Evolutionary conservation across 257 asterid species (phyloP), one percentile per base, ranked within the genome.

Genomic region (Leonotis leonurus): DNA sequence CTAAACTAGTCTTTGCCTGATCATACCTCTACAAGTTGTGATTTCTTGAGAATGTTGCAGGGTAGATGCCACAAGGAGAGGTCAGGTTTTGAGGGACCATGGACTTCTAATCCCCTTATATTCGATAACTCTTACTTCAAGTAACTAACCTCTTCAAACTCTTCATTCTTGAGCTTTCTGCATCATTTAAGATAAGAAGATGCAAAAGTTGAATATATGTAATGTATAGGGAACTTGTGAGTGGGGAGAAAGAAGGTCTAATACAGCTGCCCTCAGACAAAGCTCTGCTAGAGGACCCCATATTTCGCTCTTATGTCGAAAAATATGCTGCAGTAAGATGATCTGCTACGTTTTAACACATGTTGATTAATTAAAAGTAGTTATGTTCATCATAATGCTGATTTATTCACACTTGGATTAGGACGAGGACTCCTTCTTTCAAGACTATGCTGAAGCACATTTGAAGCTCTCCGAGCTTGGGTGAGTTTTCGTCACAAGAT

Each of bases 401-500:
- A 36, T 17, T 5, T 18, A 5, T 53, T 40, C 8, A 16, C 43
- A 2, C 64, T 67, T 41, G 5, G 10, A 24, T 39, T 64, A 89
- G 97, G 94, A 86, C 22, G 95, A 89, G 80, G 97, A 89, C 49
- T 81, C 90, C 14, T 89, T 89, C 89, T 89, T 86, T 48, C 73
- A 75, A 39, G 95, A 84, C 73, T 89, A 86, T 67, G 90, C 94
- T 35, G 85, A 82, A 69, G 83, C 97, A 64, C 97, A 84, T 78
- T 45, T 82, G 36, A 89, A 84, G 72, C 94, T 89, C 67, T 84
- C 97, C 0, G 97, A 89, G 77, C 87, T 89, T 2, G 95, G 95
- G 97, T 89, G 67, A 71, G 76, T 78, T 1, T 53, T 21, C 16
- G 29, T 18, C 54, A 6, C 54, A n/a, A n/a, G n/a, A n/a, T n/a